phyloP scores from a whole-genome alignment of 371 early-diverging fungal species.

The Batkoa obscura region DNA sequence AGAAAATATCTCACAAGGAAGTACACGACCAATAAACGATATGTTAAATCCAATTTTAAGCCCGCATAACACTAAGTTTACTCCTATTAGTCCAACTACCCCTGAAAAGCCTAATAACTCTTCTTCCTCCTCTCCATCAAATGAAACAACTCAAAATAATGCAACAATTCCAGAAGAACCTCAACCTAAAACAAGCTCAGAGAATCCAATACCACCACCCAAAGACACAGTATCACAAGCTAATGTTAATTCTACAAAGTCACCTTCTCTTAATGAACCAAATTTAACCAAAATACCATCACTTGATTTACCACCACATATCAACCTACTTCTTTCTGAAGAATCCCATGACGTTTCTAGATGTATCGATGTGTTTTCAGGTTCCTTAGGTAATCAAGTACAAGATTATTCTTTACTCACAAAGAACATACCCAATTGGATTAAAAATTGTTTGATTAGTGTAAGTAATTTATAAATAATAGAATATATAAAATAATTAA shows the following conservation, averaged over 20 bases:
- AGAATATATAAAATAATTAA: background rate
- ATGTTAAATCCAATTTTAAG: background rate
- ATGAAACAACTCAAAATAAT: background rate
- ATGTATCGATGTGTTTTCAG: slow-evolving; percentile 52
- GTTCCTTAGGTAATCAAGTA: slow-evolving; percentile 34
- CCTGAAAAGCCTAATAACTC: background rate
- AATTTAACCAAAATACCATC: background rate
- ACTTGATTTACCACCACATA: slow-evolving; percentile 20
- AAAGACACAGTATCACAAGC: too few species aligned
- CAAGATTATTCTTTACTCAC: slow-evolving; percentile 22
- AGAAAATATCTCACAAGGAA: too few species aligned
- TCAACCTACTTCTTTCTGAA: slow-evolving; percentile 53
- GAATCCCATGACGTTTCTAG: slow-evolving; percentile 61
- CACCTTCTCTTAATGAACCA: background rate
- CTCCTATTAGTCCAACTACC: background rate
- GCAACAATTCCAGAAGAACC: background rate
- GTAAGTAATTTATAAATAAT: slow-evolving; percentile 11
- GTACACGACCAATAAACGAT: too few species aligned
- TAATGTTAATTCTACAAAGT: too few species aligned
- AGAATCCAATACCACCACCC: too few species aligned
- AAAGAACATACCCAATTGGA: slow-evolving; percentile 30
- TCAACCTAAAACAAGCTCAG: background rate
- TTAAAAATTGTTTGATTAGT: slow-evolving; percentile 34
- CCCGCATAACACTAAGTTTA: background rate
- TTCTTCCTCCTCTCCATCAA: background rate